Base-by-base conservation (phyloP, 306 rosid species). In the Herpetospermum pedunculosum region DNA sequence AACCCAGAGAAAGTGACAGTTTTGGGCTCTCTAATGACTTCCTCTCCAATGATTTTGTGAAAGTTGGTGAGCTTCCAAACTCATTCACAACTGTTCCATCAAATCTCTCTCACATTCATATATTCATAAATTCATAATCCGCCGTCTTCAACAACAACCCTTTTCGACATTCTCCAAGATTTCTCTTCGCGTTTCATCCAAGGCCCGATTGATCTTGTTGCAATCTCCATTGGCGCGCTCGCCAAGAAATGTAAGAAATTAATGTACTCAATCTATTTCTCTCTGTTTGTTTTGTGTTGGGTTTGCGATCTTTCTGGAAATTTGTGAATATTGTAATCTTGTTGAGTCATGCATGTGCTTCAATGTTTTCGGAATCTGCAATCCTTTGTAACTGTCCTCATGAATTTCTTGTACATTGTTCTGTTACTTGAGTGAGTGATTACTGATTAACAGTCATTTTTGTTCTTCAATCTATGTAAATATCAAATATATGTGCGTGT, bases 211-310 rank as follows among this genome's bases (percentile, higher is more conserved):
- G 26, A 48, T 64, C 62, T 73, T 79, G 41, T 16, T 59, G 68
- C 38, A 2, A 32, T 77, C 77, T 80, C 32, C 87, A 85, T 84
- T 86, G 77, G 73, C 57, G 77, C 74, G 46, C 71, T 18, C 18
- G 43, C 55, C 8, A 49, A 5, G 76, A 49, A 76, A 72, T 86
- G 93, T 86, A 37, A 80, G 79, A 49, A 21, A 55, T 28, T 48
- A 55, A 62, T 74, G 14, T 75, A 50, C 34, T 13, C 3, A n/a
- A n/a, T n/a, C 18, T 40, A 41, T 50, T 37, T 73, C 29, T 29
- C 59, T 18, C 8, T n/a, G 11, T 72, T 18, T 48, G 4, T 4
- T 47, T 71, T 18, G 29, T 18, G 26, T 12, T 71, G 48, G 41
- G 25, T 55, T 55, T 55, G 63, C 12, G 34, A 57, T 57, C 19